These are phyloP conservation scores for Leccinum subrobustum DNA, from an alignment of 1,284 basidiomycete genomes.

Conservation along the genomic window DNA sequence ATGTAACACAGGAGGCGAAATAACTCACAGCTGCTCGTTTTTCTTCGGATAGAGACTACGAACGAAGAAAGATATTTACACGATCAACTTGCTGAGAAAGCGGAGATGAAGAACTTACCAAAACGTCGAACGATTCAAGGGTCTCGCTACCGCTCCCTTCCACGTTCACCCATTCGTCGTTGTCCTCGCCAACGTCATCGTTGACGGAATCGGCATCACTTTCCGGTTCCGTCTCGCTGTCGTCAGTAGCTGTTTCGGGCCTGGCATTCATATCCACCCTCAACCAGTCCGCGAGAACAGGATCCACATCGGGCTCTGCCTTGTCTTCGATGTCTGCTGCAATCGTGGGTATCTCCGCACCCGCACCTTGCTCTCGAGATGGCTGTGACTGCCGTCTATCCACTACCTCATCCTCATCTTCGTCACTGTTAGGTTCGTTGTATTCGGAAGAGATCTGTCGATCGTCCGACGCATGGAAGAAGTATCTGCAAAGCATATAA, in stretches of 20 bases:
- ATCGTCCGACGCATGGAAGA: slow-evolving; percentile 64
- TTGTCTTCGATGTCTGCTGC: slow-evolving; percentile 21
- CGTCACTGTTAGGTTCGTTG: slow-evolving; percentile 36
- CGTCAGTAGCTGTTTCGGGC: slow-evolving; percentile 10
- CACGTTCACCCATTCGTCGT: slow-evolving; percentile 33
- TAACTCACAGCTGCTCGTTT: slow-evolving; percentile 11
- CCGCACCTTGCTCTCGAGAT: slow-evolving; percentile 14
- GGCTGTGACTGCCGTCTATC: slow-evolving; percentile 12
- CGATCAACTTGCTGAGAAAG: background rate
- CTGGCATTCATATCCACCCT: slow-evolving; percentile 37
- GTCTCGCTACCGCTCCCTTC: slow-evolving; percentile 21
- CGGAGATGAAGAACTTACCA: slow-evolving; percentile 12
- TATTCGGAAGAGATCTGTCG: slow-evolving; percentile 45
- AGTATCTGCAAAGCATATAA: slow-evolving; percentile 49
- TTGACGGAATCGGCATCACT: slow-evolving; percentile 74
- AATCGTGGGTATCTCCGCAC: slow-evolving; percentile 23
- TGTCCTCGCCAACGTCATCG: slow-evolving; percentile 45
- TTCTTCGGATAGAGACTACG: slow-evolving; percentile 20
- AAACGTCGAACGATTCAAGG: slow-evolving; percentile 27
- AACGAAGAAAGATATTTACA: background rate
- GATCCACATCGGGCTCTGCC: slow-evolving; percentile 40
- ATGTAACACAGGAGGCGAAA: background rate
- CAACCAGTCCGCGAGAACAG: slow-evolving; percentile 64
- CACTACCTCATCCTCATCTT: slow-evolving; percentile 24
- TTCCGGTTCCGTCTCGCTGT: slow-evolving; percentile 46